Base-by-base conservation (phyloP, 2,329 filamentous ascomycete species). In the Cytospora piceae region DNA sequence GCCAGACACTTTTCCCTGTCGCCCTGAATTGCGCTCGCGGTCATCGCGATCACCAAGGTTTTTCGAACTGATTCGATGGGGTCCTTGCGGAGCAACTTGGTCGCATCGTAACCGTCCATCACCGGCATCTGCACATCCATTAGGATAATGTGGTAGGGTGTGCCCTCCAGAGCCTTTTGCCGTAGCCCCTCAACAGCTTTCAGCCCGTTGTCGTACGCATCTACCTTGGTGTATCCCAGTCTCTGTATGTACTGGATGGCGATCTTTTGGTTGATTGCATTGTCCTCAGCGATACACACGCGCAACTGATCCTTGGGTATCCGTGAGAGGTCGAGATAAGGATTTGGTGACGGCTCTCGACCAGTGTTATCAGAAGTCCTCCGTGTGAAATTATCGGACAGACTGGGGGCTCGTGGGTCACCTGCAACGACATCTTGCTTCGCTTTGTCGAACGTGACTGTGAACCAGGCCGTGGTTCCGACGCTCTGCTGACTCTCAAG, bases 111-210 rank as follows among this genome's bases (percentile, higher is more conserved):
- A 7, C 94, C 94, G 75, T 97, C 94, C 11, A 96, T 85, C 4
- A 96, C 88, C 0, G 94, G 94, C 94, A 97, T 97, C 78, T 97
- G 93, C 4, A 96, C 93, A 75, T 97, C 94, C 94, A 97, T 97
- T 54, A 97, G 84, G 51, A 96, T 90, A 37, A 97, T 85, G 73
- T 97, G 93, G 78, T 96, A 97, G 0, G 93, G 94, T 11, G 82
- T 82, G 1, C 89, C 90, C 68, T 91, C 89, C 54, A 80, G 82
- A 4, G 90, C 90, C 68, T 89, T 90, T 59, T 86, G 81, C 11
- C 90, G 88, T n/a, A 97, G 80, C 0, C 92, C 94, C 72, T 96
- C 91, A 17, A 97, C 90, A 0, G 94, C 93, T 77, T 94, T 92
- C 68, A 90, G 84, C 0, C 94, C 94, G 74, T 98, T 96, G 69